These are phyloP conservation scores for Leishmania mexicana DNA, from an alignment of 208 protist species.

Conservation along the genomic window DNA sequence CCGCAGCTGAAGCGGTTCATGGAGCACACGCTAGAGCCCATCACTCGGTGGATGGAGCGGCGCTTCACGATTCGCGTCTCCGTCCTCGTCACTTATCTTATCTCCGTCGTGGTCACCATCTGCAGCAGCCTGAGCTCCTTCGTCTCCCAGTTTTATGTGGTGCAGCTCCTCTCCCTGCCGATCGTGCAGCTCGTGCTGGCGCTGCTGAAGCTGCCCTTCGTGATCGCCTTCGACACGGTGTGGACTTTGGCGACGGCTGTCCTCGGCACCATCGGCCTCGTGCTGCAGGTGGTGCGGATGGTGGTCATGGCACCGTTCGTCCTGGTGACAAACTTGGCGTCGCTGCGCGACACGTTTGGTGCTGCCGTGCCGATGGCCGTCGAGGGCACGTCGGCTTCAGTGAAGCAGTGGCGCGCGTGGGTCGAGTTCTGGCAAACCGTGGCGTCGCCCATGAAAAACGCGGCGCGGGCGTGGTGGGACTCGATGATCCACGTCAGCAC, in stretches of 20 bases:
- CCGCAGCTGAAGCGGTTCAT: conserved; percentile 75
- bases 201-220: conserved; percentile 51
- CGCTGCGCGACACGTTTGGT: conserved; percentile 28
- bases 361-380: conserved; percentile 41
- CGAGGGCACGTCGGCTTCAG: conserved; percentile 46
- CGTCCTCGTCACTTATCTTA: conserved; percentile 74
- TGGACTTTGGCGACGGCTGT: conserved; percentile 35
- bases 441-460: conserved; percentile 77
- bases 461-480: conserved; percentile 80
- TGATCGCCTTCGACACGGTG: conserved; percentile 51
- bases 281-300: conserved; percentile 46
- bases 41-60: conserved; percentile 62
- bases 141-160: conserved; percentile 61
- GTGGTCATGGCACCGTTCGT: conserved; percentile 58
- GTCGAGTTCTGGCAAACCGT: conserved; percentile 84
- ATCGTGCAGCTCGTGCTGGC: conserved; percentile 34
- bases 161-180: conserved; percentile 46
- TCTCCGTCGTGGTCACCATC: conserved; percentile 67
- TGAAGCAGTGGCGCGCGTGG: conserved; percentile 71
- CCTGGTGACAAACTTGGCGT: conserved; percentile 45
- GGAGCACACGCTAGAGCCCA: conserved; percentile 53
- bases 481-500: conserved; percentile 60
- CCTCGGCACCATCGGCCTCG: conserved; percentile 41
- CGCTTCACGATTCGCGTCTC: conserved; percentile 77
- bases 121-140: conserved; percentile 55